phyloP scores from a whole-genome alignment of 139 green algal genomes.

The Chlorella sp. region DNA sequence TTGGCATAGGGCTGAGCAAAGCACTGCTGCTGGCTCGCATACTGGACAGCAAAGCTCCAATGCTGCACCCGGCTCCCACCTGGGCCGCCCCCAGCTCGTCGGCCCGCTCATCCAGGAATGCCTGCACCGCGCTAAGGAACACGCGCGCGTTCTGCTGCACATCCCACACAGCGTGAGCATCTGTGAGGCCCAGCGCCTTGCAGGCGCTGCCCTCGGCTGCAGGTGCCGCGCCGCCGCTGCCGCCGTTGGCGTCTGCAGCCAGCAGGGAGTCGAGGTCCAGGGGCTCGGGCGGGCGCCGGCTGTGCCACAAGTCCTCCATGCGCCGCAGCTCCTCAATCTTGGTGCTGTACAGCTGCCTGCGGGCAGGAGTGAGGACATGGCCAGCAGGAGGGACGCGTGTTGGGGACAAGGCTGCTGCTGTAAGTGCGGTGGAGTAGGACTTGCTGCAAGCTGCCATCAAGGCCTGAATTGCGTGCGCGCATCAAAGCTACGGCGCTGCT shows the following conservation, averaged over 20 bases:
- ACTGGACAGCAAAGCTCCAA: no score
- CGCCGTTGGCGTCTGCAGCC: neutral
- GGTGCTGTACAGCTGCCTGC: conserved; percentile 39
- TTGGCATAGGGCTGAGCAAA: no score
- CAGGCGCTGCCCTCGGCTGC: conserved; percentile 37
- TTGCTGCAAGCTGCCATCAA: no score
- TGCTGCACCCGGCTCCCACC: no score
- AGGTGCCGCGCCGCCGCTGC: neutral
- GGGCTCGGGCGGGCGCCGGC: conserved; percentile 66
- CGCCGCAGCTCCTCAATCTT: conserved; percentile 49
- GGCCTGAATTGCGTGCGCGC: no score
- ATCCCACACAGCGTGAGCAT: conserved; percentile 70
- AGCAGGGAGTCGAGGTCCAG: conserved; percentile 51
- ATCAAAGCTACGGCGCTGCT: no score
- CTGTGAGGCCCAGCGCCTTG: conserved; percentile 56
- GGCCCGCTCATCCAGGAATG: conserved; percentile 59
- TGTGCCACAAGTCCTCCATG: conserved; percentile 82
- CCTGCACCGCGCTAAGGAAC: conserved; percentile 74
- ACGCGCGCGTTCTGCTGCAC: conserved; percentile 59
- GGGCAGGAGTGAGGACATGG: neutral
- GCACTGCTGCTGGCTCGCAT: neutral
- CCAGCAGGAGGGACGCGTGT: neutral
- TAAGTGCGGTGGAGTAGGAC: no score
- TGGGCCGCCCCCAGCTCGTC: conserved; percentile 58
- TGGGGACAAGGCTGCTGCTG: no score